phyloP scores from a whole-genome alignment of 768 basidiomycete genomes.

The Panus rudis region DNA sequence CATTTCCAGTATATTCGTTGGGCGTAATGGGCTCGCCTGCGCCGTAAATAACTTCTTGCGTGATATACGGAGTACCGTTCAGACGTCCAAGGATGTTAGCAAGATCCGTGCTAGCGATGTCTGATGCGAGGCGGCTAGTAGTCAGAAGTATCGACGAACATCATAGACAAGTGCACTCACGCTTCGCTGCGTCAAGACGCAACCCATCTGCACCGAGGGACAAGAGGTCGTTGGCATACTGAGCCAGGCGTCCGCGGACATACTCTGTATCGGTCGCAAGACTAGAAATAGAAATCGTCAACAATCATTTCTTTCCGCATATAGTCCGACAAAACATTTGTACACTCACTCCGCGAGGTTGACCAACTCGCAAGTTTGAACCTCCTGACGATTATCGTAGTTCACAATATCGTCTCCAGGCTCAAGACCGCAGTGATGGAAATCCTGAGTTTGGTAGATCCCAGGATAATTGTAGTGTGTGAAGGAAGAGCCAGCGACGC shows the following conservation, averaged over 20 bases:
- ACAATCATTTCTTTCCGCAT: not conserved
- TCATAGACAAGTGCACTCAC: constrained; percentile 26
- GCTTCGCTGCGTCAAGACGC: constrained; percentile 59
- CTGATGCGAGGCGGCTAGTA: constrained; percentile 24
- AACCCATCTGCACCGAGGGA: constrained; percentile 58
- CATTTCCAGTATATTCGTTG: constrained; percentile 47
- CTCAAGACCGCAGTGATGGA: constrained; percentile 58
- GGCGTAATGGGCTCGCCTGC: constrained; percentile 49
- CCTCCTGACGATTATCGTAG: constrained; percentile 45
- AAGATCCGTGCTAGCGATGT: constrained; percentile 48
- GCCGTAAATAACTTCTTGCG: constrained; percentile 49
- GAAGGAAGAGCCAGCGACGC: constrained; percentile 42
- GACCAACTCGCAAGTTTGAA: constrained; percentile 34
- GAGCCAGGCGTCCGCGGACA: constrained; percentile 47
- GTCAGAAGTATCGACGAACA: not conserved
- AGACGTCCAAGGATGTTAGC: constrained; percentile 45
- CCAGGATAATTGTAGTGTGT: constrained; percentile 40
- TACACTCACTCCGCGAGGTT: constrained; percentile 32
- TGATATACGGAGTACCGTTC: constrained; percentile 41
- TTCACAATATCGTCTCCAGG: constrained; percentile 47
- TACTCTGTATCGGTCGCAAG: constrained; percentile 57
- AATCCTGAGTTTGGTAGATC: constrained; percentile 31
- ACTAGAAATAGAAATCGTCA: constrained; percentile 22
- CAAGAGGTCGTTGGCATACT: constrained; percentile 53
- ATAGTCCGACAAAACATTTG: not conserved